Percentiles rank a stretch among this genome's conserved stretches.
Evolutionary conservation across 345 rosid genomes (phyloP).

Genomic region (Dimocarpus longan): DNA sequence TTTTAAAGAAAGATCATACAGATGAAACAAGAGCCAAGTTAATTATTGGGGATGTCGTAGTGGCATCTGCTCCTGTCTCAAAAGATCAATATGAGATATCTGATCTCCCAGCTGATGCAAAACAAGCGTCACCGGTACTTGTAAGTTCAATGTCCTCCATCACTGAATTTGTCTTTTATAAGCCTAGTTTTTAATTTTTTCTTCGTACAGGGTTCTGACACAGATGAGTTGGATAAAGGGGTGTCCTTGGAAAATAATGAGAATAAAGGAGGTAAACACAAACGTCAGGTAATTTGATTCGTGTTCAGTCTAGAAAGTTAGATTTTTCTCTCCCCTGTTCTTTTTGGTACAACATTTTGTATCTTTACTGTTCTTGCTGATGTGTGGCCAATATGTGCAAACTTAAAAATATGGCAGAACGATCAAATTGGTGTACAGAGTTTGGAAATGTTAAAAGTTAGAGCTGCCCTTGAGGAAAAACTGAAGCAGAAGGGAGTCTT

Average conservation of each 20-base stretch:
- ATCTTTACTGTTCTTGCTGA: slow-evolving; percentile 8
- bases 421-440: slow-evolving; percentile 69
- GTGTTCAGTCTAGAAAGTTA: neutral
- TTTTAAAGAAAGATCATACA: slow-evolving; percentile 37
- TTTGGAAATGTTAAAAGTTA: slow-evolving; percentile 75
- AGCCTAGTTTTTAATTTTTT: slow-evolving; percentile 6
- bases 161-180: neutral
- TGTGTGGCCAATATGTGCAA: slow-evolving; percentile 22
- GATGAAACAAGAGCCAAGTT: slow-evolving; percentile 26
- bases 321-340: neutral
- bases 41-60: slow-evolving; percentile 27
- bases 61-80: slow-evolving; percentile 35
- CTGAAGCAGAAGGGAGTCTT: slow-evolving; percentile 62
- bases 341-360: neutral
- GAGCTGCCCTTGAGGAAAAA: slow-evolving; percentile 88
- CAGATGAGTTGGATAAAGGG: slow-evolving; percentile 27
- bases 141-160: neutral
- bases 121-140: slow-evolving; percentile 33
- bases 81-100: slow-evolving; percentile 14
- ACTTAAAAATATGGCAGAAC: slow-evolving; percentile 43
- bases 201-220: slow-evolving; percentile 31
- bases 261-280: slow-evolving; percentile 43
- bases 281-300: slow-evolving; percentile 47
- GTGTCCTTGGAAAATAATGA: slow-evolving; percentile 24
- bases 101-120: slow-evolving; percentile 20